phyloP scores from a whole-genome alignment of 108 stramenopile genomes.

The Fistulifera pelliculosa region DNA sequence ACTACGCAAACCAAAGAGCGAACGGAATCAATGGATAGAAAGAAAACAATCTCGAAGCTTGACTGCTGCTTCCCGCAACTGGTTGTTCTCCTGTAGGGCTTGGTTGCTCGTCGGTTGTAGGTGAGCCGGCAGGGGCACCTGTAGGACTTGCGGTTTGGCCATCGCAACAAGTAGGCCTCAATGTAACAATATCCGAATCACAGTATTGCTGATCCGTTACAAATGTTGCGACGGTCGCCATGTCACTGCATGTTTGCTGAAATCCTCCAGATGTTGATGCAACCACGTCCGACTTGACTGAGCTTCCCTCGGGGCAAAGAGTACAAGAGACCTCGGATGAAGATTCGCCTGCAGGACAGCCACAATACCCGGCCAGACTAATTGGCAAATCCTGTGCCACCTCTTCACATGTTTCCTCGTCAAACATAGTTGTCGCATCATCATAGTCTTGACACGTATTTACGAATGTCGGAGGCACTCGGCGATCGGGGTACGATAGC shows the following conservation, averaged over 20 bases:
- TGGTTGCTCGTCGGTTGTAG: no score
- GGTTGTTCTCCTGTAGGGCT: no score
- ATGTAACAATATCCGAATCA: no score
- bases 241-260: background rate
- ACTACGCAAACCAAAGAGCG: no score
- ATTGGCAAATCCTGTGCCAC: background rate
- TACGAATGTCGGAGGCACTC: conserved; percentile 1
- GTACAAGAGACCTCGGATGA: background rate
- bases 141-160: no score
- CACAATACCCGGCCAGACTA: conserved; percentile 1
- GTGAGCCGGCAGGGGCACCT: no score
- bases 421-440: background rate
- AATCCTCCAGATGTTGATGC: background rate
- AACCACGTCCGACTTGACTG: background rate
- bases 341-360: background rate
- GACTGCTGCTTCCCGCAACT: no score
- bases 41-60: no score
- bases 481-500: background rate
- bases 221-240: no score
- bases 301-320: background rate
- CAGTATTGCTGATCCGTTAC: no score
- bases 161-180: no score
- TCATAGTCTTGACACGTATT: conserved; percentile 2
- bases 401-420: background rate
- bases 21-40: no score